Base-by-base conservation (phyloP, 2,329 filamentous ascomycete genomes). In the Albifimbria verrucaria region DNA sequence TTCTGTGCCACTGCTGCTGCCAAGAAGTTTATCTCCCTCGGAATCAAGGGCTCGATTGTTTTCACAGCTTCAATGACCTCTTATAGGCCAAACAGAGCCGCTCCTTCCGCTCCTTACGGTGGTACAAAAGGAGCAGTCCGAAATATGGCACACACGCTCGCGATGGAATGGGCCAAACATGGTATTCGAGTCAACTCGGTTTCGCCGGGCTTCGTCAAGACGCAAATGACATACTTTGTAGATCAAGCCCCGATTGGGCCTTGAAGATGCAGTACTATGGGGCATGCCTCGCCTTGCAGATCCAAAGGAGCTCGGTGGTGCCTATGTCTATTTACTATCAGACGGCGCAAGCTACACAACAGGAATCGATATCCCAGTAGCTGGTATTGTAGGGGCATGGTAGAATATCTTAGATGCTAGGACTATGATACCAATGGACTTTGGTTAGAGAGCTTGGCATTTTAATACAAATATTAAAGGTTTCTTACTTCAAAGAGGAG, bases 221-320 rank as follows among this genome's bases (percentile, higher is more conserved):
- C 75, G 0, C 74, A 74, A 4, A 67, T 79, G 67, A 78, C 75
- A 7, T 78, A 77, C 61, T 77, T 75, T 58, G 77, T 83, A 5
- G 72, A 75, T 53, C 72, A 72, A n/a, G 69, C 72, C 17, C 75
- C 77, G 80, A 82, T 60, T 83, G 79, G 80, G 76, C 78, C 52
- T 67, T 73, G 55, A 78, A 83, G 67, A 74, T 83, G 68, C 76
- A 80, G 65, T 82, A 83, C 60, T 82, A 82, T 58, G 78, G 80
- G 79, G 79, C 3, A 82, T 83, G 71, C 79, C 78, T 11, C 67
- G 79, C 24, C 58, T 83, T 36, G 80, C 79, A 0, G 72, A 78
- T 47, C 75, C 77, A 0, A 72, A 78, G 56, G 79, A 83, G 64
- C 65, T 83, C 2, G 78, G 79, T 2, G 79, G 80, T 15, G 80